Base-by-base conservation (phyloP, 2,329 filamentous ascomycete genomes). In the Aspergillus niger region DNA sequence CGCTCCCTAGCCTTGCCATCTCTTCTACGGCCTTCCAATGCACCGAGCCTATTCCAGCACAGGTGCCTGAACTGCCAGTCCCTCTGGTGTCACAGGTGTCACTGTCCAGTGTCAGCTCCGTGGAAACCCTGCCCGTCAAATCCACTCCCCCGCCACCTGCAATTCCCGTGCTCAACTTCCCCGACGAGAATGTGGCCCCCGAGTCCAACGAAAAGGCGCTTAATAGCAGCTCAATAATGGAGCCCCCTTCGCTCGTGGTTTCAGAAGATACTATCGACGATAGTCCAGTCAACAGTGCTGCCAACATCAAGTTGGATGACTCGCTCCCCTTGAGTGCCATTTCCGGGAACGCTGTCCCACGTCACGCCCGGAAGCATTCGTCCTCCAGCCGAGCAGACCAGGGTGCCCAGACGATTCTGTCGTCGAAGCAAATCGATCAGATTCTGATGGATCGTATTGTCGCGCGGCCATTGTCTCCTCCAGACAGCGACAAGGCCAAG, bases 321-420 rank as follows among this genome's bases (percentile, higher is more conserved):
- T 82, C 64, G 82, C 80, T 51, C 81, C 86, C 63, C 81, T 83
- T 91, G 68, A 85, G 81, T 71, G 85, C 88, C 68, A 81, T 89
- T 11, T 86, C 87, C n/a, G 79, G 79, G 57, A 90, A 90, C 69
- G 76, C 81, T 49, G 63, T 71, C 28, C 64, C 70, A 26, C 69
- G 70, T 24, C 70, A 71, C 47, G 52, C 64, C 26, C 70, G 55
- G 57, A 63, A 65, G n/a, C 64, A 60, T 22, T 69, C 67, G 17
- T 74, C 72, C 43, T 74, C 72, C 41, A 74, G 78, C 57, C 89
- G 83, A 62, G 79, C 82, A 20, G 91, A 96, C 69, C 89, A 90
- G 66, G 86, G 88, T 56, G 89, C 90, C 13, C 94, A 97, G 77
- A 97, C 93, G 24, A 83, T 89, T 41, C 81, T 97, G 30, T 96